phyloP scores from a whole-genome alignment of 805 yeast genomes.

The Yarrowia hollandica region DNA sequence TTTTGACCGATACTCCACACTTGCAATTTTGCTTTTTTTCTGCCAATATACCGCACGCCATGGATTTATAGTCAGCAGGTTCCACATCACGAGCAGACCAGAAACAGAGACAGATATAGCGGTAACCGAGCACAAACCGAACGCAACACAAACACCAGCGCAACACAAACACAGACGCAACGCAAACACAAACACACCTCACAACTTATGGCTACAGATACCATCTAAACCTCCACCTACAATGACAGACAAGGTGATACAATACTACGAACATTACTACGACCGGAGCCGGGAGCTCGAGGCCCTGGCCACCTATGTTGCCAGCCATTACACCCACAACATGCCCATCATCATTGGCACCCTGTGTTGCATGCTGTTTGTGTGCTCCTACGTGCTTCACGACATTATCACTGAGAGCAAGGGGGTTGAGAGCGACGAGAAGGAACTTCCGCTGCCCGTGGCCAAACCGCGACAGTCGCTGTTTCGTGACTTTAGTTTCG shows the following conservation, averaged over 20 bases:
- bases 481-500: slow-evolving; percentile 4
- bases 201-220: too few species aligned
- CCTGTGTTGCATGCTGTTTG: slow-evolving; percentile 18
- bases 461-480: slow-evolving; percentile 13
- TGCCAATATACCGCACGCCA: slow-evolving; percentile 7
- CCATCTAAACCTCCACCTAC: too few species aligned
- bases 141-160: neutral
- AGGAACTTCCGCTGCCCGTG: slow-evolving; percentile 13
- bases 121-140: too few species aligned
- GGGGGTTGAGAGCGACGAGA: slow-evolving; percentile 14
- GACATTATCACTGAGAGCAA: slow-evolving; percentile 23
- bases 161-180: neutral
- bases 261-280: slow-evolving; percentile 21
- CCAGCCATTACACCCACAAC: slow-evolving; percentile 27
- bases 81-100: neutral
- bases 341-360: slow-evolving; percentile 25
- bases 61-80: neutral
- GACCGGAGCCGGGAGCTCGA: slow-evolving; percentile 3
- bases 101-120: too few species aligned
- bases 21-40: neutral
- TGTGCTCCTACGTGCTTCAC: slow-evolving; percentile 19
- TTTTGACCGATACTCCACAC: slow-evolving; percentile 6
- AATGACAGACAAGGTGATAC: slow-evolving; percentile 23
- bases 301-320: slow-evolving; percentile 21
- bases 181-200: neutral